phyloP scores from a whole-genome alignment of 2,329 filamentous ascomycete genomes.

The Aspergillus ochraceus region DNA sequence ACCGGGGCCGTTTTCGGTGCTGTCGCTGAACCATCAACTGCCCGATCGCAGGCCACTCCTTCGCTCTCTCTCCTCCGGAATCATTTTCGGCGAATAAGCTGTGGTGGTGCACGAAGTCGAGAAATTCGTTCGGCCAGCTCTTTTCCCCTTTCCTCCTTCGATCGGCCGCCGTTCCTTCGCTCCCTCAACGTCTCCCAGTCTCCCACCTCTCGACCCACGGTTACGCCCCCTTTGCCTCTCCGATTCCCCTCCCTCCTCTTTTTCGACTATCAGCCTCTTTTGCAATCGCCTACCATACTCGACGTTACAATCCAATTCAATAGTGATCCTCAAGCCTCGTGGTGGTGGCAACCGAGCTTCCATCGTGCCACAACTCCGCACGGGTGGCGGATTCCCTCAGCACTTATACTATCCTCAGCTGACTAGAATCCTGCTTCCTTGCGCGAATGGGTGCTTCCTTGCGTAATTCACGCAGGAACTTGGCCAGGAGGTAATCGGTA shows the following conservation, averaged over 20 bases:
- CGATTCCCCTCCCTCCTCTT: background rate
- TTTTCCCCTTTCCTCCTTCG: background rate
- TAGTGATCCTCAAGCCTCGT: background rate
- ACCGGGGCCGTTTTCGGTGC: slow-evolving; percentile 19
- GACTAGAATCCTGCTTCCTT: background rate
- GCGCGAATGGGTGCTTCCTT: slow-evolving; percentile 21
- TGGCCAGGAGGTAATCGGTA: slow-evolving; percentile 11
- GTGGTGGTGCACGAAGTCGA: background rate
- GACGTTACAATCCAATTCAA: background rate
- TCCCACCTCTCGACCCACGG: background rate
- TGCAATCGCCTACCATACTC: background rate
- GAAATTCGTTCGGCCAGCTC: background rate
- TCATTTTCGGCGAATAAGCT: slow-evolving; percentile 8
- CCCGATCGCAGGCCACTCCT: slow-evolving; percentile 12
- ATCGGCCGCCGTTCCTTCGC: background rate
- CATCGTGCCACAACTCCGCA: background rate
- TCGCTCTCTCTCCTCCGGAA: slow-evolving; percentile 1
- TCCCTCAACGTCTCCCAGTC: background rate
- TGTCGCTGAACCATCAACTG: slow-evolving; percentile 9
- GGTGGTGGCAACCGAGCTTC: background rate
- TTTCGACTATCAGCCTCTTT: background rate
- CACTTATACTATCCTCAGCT: background rate
- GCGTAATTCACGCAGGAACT: slow-evolving; percentile 14
- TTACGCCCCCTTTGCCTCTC: background rate
- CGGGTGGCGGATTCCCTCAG: background rate